Conservation (phyloP, 176 grass and related monocot genomes). For the Themeda triandra region DNA sequence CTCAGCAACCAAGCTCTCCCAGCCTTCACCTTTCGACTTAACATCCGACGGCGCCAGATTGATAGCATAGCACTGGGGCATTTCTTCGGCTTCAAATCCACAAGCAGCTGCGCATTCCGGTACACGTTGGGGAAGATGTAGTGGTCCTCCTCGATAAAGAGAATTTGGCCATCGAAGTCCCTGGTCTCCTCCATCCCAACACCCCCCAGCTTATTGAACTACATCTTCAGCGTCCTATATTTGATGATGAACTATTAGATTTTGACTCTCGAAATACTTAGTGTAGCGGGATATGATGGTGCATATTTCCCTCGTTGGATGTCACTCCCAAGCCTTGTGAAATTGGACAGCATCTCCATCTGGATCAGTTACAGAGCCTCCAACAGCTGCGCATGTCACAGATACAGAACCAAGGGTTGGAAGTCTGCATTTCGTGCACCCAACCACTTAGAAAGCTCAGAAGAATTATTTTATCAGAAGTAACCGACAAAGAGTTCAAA, state of each 20-base stretch:
- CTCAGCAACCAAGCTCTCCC: conserved; percentile 72
- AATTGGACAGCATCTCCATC: background rate
- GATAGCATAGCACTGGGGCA: conserved; percentile 72
- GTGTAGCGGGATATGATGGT: no score
- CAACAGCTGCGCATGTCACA: background rate
- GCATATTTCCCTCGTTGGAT: background rate
- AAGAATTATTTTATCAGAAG: background rate
- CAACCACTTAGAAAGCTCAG: background rate
- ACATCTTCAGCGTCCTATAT: no score
- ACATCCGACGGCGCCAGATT: conserved; percentile 87
- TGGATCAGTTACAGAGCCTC: background rate
- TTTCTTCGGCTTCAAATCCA: conserved; percentile 72
- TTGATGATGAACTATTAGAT: no score
- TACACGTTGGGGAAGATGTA: conserved; percentile 95
- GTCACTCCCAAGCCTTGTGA: background rate
- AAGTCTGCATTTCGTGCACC: background rate
- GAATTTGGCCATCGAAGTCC: conserved; percentile 61
- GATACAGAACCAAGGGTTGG: background rate
- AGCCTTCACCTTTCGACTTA: conserved; percentile 73
- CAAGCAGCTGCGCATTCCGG: conserved; percentile 63
- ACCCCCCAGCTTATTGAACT: no score
- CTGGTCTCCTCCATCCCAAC: conserved; percentile 75
- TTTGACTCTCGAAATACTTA: no score
- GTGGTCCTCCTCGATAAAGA: conserved; percentile 98
- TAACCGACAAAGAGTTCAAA: background rate